phyloP scores from a whole-genome alignment of 768 basidiomycete genomes.

The Agrocybe pediades region DNA sequence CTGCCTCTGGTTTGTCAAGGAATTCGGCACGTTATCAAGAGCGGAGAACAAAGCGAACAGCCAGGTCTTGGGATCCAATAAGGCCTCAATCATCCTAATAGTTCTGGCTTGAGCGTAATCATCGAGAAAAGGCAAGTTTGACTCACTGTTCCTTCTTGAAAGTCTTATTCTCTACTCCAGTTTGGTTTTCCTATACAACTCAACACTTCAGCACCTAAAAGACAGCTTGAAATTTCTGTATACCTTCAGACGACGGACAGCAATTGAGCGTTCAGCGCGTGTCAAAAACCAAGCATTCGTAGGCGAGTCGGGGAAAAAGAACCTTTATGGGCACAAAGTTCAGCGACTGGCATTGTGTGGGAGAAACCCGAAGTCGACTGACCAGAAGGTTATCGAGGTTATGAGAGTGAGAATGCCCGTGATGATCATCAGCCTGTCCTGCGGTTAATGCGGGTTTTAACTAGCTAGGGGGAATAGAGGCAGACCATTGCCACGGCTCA shows the following conservation, averaged over 20 bases:
- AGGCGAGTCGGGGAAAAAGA: constrained; percentile 75
- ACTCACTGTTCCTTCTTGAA: constrained; percentile 81
- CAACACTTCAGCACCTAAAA: background rate
- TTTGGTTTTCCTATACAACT: constrained; percentile 62
- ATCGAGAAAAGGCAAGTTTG: background rate
- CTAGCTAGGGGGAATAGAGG: background rate
- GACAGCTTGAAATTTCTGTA: background rate
- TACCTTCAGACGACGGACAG: constrained; percentile 67
- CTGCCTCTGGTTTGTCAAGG: constrained; percentile 60
- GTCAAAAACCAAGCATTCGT: constrained; percentile 78
- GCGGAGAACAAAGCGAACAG: constrained; percentile 71
- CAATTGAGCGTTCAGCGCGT: constrained; percentile 58
- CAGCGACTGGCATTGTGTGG: background rate
- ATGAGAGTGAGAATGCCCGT: constrained; percentile 61
- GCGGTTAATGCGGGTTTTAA: background rate
- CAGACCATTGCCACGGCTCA: constrained; percentile 76
- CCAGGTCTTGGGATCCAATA: constrained; percentile 74
- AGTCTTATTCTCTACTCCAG: constrained; percentile 79
- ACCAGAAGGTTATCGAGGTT: constrained; percentile 59
- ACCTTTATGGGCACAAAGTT: constrained; percentile 34
- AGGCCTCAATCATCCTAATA: constrained; percentile 65
- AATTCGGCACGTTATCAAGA: constrained; percentile 65
- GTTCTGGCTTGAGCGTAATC: background rate
- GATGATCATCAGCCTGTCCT: constrained; percentile 65
- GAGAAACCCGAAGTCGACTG: constrained; percentile 10